phyloP scores from a whole-genome alignment of 257 asterid species.

The Coffea eugenioides region DNA sequence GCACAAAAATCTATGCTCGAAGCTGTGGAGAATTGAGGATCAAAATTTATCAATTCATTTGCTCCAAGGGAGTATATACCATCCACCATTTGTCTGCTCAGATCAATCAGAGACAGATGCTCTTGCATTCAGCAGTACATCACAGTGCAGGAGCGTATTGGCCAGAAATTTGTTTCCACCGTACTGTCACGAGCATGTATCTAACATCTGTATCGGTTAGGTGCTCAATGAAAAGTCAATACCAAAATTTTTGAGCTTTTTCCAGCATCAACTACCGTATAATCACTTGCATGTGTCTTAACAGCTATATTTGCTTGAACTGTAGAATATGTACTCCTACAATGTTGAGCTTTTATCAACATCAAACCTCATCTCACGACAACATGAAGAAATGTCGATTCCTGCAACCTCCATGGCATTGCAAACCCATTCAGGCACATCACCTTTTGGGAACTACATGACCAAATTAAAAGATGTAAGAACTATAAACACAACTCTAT shows the following conservation, averaged over 20 bases:
- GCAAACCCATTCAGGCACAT: conserved; percentile 94
- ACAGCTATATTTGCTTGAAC: neutral
- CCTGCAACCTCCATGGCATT: conserved; percentile 99
- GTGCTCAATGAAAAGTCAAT: neutral
- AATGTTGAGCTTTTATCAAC: neutral
- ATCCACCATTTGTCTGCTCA: neutral
- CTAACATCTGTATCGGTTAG: neutral
- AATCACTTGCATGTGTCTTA: conserved; percentile 9
- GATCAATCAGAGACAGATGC: neutral
- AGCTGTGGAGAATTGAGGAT: neutral
- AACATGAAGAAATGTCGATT: conserved; percentile 74
- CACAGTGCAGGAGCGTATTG: conserved; percentile 38
- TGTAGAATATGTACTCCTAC: conserved; percentile 1
- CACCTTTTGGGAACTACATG: conserved; percentile 78
- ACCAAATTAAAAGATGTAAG: conserved; percentile 8
- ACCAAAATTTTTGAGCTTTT: neutral
- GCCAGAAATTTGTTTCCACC: conserved; percentile 38
- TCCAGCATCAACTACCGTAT: neutral
- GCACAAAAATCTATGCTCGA: neutral
- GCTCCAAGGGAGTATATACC: neutral
- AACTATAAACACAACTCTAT: neutral
- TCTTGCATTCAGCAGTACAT: neutral
- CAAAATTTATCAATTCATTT: neutral
- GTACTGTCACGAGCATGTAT: conserved; percentile 9
- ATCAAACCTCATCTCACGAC: conserved; percentile 20